phyloP scores from a whole-genome alignment of 176 grass and related monocot genomes.

The Rhynchospora tenuis region DNA sequence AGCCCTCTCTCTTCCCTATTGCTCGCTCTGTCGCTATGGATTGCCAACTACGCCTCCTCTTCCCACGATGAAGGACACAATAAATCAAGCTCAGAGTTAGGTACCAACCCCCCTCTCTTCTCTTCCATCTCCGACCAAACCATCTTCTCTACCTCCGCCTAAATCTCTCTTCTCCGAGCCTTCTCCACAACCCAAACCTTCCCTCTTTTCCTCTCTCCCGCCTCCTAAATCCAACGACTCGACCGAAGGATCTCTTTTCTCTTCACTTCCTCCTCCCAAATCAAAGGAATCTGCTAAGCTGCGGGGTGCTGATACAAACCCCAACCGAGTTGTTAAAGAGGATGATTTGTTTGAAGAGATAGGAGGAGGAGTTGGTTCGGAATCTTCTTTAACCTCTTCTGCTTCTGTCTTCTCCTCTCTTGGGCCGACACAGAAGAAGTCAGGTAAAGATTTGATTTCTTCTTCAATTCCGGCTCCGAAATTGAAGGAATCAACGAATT shows the following conservation, averaged over 20 bases:
- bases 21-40: conserved; percentile 47
- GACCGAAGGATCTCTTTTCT: conserved; percentile 28
- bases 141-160: too few relatives aligned
- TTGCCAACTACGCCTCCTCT: conserved; percentile 84
- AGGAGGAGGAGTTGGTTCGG: background rate
- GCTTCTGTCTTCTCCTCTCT: conserved; percentile 42
- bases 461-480: conserved; percentile 27
- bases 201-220: conserved; percentile 46
- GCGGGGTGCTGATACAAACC: conserved; percentile 20
- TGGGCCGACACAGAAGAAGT: background rate
- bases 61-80: conserved; percentile 48
- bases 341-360: conserved; percentile 5
- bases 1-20: background rate
- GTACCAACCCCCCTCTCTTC: background rate
- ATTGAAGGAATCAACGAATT: background rate
- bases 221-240: conserved; percentile 33
- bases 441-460: background rate
- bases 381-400: conserved; percentile 28
- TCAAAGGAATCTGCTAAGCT: conserved; percentile 4
- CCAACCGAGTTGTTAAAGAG: background rate
- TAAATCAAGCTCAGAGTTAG: background rate
- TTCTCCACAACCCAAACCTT: background rate
- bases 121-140: background rate
- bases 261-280: conserved; percentile 41
- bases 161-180: conserved; percentile 20